Evolutionary conservation across 768 basidiomycete genomes (phyloP), one percentile per base, ranked within the genome.

Genomic region (Multifurca ochricompacta): DNA sequence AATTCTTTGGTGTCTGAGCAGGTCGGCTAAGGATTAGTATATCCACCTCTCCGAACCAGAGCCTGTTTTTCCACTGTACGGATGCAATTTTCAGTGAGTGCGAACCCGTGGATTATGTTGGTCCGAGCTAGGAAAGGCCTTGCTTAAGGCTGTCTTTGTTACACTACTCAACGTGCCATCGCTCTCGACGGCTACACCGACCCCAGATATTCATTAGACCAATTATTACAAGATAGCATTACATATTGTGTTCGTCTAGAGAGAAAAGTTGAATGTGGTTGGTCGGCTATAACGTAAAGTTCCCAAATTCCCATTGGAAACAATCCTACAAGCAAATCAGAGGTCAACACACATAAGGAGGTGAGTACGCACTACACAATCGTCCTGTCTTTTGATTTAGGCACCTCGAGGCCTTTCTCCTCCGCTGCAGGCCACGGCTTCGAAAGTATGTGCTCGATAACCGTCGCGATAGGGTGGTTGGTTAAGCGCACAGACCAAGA

Each of bases 401-500:
- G 86, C 0, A 87, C 85, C 60, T 83, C 79, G 62, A 80, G 73
- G 2, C 81, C 85, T 6, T 66, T 66, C 50, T 81, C 81, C n/a
- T 71, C 68, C 47, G 80, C 80, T 4, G 83, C 73, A 1, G 72
- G 66, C 92, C 93, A 95, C 3, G 85, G 84, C 36, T 81, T 69
- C 3, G 71, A 74, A 48, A 95, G 71, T 18, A 95, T 56, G 50
- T 76, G 76, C 53, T 92, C 86, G 59, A 94, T 88, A 40, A 95
- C 77, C 46, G 73, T 80, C 25, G 82, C 80, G 60, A 96, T 93
- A 4, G 80, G 75, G 61, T 96, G 93, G 3, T 74, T 87, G 23
- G 89, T 80, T 39, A 96, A 67, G 65, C 92, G 82, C 25, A 91
- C 91, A 1, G 80, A 58, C 95, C 95, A 99, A 3, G 84, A 82